Evolutionary conservation across 306 rosid species (phyloP).

Genomic region (Trifolium repens): DNA sequence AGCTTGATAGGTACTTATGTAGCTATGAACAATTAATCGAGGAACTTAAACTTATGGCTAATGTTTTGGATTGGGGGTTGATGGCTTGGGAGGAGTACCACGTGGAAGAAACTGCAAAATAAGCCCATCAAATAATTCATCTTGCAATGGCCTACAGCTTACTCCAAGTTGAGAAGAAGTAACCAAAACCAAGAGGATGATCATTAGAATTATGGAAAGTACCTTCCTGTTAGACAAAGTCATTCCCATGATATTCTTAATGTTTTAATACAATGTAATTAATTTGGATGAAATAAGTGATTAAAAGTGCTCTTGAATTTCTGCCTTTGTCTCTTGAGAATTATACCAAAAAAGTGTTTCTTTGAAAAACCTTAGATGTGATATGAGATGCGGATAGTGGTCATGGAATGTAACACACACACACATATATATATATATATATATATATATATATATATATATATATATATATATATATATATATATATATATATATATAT

Average conservation of each 20-base stretch:
- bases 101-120: constrained; percentile 50
- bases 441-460: too few species aligned
- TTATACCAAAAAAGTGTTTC: too few species aligned
- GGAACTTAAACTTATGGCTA: not conserved
- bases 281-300: not conserved
- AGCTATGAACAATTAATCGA: not conserved
- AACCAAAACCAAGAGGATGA: constrained; percentile 41
- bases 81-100: constrained; percentile 26
- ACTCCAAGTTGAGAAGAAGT: constrained; percentile 47
- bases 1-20: not conserved
- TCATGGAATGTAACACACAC: too few species aligned
- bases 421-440: too few species aligned
- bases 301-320: too few species aligned
- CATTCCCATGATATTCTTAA: not conserved
- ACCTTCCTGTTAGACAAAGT: constrained; percentile 19
- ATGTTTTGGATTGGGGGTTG: not conserved
- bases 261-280: not conserved
- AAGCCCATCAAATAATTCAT: constrained; percentile 48
- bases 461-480: too few species aligned
- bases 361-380: too few species aligned
- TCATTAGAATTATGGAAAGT: constrained; percentile 39
- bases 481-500: too few species aligned
- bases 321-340: too few species aligned
- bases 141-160: constrained; percentile 49
- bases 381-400: too few species aligned